Evolutionary conservation across 2,329 filamentous ascomycete genomes (phyloP).

Genomic region (Fusarium sublunatum): DNA sequence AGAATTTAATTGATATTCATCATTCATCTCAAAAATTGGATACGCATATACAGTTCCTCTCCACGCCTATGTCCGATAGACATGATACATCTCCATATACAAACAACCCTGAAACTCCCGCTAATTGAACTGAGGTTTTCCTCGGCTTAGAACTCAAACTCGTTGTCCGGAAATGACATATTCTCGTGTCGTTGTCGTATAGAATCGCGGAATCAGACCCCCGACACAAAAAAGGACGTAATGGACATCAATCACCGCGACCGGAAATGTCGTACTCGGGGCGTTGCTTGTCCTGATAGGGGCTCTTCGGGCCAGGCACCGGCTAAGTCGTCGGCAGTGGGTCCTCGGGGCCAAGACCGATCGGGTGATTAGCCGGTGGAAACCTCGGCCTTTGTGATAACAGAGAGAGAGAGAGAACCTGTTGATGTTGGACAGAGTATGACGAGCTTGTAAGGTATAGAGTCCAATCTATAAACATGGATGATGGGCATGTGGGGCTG

Average conservation of each 20-base stretch:
- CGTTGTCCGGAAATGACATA: conserved; percentile 11
- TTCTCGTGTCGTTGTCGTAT: conserved; percentile 26
- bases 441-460: conserved; percentile 18
- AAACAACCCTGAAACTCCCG: background rate
- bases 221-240: conserved; percentile 30
- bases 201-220: conserved; percentile 35
- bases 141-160: conserved; percentile 20
- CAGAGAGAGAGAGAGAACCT: conserved; percentile 27
- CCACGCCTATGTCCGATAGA: background rate
- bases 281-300: conserved; percentile 22
- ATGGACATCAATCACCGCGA: conserved; percentile 46
- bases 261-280: conserved; percentile 13
- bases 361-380: conserved; percentile 35
- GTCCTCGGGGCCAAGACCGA: conserved; percentile 9
- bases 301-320: conserved; percentile 33
- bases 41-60: background rate
- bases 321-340: conserved; percentile 36
- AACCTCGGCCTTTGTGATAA: conserved; percentile 41
- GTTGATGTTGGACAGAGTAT: conserved; percentile 29
- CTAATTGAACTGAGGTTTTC: conserved; percentile 23
- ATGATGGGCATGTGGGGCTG: conserved; percentile 12
- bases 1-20: background rate
- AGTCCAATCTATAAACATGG: background rate
- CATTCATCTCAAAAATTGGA: background rate
- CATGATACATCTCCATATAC: no score